A percentile compares a stretch with the other conserved stretches of the same genome.
These are phyloP conservation scores for Colletotrichum sp. DNA, from an alignment of 2,329 filamentous ascomycete species.

Conservation along the genomic window DNA sequence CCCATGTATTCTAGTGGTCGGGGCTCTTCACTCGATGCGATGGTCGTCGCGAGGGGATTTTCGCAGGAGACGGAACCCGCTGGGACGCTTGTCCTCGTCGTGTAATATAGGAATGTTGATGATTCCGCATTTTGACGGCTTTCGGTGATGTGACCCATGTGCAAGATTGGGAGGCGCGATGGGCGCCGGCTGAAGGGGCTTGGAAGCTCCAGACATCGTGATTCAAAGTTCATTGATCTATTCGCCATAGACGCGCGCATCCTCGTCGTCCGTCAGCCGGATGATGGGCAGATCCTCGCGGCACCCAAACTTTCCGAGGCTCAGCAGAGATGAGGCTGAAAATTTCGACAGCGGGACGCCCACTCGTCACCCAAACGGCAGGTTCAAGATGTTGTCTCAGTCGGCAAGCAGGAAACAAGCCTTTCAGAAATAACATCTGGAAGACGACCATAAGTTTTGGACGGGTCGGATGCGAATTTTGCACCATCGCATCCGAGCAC, in stretches of 20 bases:
- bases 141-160: accelerated
- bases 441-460: not conserved
- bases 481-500: not conserved
- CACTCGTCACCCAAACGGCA: too few species aligned
- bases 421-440: not conserved
- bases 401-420: not conserved
- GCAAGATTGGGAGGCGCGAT: too few species aligned
- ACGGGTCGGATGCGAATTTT: accelerated
- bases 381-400: not conserved
- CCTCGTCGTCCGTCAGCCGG: too few species aligned
- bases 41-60: too few species aligned
- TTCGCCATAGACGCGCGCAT: not conserved
- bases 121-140: not conserved
- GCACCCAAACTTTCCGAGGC: not conserved
- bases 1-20: not conserved
- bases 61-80: not conserved
- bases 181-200: not conserved
- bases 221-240: accelerated
- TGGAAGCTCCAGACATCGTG: not conserved
- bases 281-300: too few species aligned
- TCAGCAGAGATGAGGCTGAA: not conserved
- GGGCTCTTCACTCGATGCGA: not conserved
- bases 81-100: not conserved
- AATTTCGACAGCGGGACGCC: not conserved
- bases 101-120: not conserved